These are phyloP conservation scores for Suhomyces ambrosiae DNA, from an alignment of 1,139 yeast species.

Conservation along the genomic window DNA sequence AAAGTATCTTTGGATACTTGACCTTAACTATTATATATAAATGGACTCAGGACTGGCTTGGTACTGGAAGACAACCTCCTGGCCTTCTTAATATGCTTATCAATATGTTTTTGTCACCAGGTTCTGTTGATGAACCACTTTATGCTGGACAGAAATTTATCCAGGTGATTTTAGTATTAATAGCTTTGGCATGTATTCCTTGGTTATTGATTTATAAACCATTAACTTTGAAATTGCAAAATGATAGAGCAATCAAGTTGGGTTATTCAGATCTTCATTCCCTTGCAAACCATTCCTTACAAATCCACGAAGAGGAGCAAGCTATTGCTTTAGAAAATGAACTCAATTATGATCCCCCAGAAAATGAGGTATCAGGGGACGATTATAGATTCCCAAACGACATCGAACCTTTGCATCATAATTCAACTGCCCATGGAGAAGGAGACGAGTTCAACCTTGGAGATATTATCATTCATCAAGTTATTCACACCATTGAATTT, in stretches of 20 bases:
- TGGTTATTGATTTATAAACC: slow-evolving; percentile 92
- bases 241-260: slow-evolving; percentile 26
- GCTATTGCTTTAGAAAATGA: slow-evolving; percentile 32
- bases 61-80: slow-evolving; percentile 76
- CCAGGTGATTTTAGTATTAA: slow-evolving; percentile 69
- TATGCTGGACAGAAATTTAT: slow-evolving; percentile 83
- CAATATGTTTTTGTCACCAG: slow-evolving; percentile 94
- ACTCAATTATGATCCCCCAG: slow-evolving; percentile 17
- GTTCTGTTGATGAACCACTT: slow-evolving; percentile 77
- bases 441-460: slow-evolving; percentile 70
- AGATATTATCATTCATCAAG: slow-evolving; percentile 95
- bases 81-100: slow-evolving; percentile 92
- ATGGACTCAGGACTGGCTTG: slow-evolving; percentile 94
- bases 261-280: slow-evolving; percentile 43
- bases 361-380: slow-evolving; percentile 26
- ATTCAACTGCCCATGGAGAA: slow-evolving; percentile 29
- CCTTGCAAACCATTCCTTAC: slow-evolving; percentile 34
- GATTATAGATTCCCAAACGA: slow-evolving; percentile 48
- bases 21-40: slow-evolving; percentile 84
- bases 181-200: slow-evolving; percentile 91
- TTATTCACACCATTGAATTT: slow-evolving; percentile 96
- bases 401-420: slow-evolving; percentile 44
- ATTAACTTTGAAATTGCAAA: slow-evolving; percentile 49
- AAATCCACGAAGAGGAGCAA: slow-evolving; percentile 35
- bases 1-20: slow-evolving; percentile 90